These are phyloP conservation scores for Plenodomus biglobosus DNA, from an alignment of 2,329 filamentous ascomycete genomes.

Conservation along the genomic window DNA sequence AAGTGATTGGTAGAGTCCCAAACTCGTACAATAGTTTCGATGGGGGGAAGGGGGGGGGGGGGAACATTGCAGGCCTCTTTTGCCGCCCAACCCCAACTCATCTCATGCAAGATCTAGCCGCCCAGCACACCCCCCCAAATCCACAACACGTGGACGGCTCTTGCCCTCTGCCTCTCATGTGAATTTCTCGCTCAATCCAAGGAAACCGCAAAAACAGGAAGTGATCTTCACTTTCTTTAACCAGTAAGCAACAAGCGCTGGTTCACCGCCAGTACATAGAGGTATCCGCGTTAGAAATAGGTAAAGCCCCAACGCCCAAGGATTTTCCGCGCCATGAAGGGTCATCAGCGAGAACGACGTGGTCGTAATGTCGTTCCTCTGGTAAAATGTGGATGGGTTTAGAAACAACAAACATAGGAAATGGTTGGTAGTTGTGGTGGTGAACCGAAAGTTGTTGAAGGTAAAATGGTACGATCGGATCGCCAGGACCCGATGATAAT, in stretches of 20 bases:
- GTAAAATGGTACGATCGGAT: constrained; percentile 35
- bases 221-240: constrained; percentile 8
- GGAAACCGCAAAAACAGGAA: background rate
- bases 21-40: too few species aligned
- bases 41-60: too few species aligned
- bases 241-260: constrained; percentile 25
- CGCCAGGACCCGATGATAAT: constrained; percentile 40
- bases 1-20: too few species aligned
- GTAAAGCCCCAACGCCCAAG: constrained; percentile 14
- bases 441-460: constrained; percentile 18
- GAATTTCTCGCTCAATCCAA: background rate
- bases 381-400: constrained; percentile 4
- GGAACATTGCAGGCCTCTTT: background rate
- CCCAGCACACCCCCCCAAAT: constrained; percentile 2
- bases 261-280: constrained; percentile 4
- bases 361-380: constrained; percentile 28
- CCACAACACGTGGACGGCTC: constrained; percentile 1
- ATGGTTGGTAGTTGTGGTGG: constrained; percentile 9
- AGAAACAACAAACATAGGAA: constrained; percentile 26
- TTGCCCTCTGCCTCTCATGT: background rate
- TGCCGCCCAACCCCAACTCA: background rate
- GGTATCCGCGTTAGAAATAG: constrained; percentile 29
- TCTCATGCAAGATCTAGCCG: constrained; percentile 4
- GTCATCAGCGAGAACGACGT: constrained; percentile 30
- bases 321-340: constrained; percentile 32